Conservation (phyloP, 1,139 yeast genomes). For the Saccharomyces uvarum region DNA sequence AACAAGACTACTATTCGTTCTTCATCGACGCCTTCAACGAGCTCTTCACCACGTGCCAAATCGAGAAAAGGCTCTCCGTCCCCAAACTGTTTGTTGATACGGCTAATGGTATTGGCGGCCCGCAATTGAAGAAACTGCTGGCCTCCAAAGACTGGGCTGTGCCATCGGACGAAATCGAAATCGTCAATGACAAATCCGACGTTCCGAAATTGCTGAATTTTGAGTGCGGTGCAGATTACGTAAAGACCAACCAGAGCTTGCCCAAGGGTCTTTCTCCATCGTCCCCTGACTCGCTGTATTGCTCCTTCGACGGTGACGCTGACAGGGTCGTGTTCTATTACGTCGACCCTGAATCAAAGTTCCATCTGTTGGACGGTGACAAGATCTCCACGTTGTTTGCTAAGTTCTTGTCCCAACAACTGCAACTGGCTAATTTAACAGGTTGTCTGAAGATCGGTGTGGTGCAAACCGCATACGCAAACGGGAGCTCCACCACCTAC, state of each 20-base stretch:
- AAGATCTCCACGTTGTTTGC: conserved; percentile 84
- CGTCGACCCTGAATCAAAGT: conserved; percentile 38
- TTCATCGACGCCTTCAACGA: conserved; percentile 43
- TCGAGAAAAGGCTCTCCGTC: conserved; percentile 30
- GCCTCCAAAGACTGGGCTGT: conserved; percentile 34
- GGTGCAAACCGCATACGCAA: conserved; percentile 96
- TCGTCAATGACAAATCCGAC: conserved; percentile 55
- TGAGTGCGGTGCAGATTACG: conserved; percentile 92
- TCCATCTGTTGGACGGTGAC: conserved; percentile 85
- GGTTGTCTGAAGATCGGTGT: conserved; percentile 58
- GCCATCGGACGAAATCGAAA: conserved; percentile 36
- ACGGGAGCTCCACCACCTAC: conserved; percentile 80
- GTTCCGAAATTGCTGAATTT: conserved; percentile 57
- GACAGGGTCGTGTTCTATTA: conserved; percentile 88
- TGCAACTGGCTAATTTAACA: conserved; percentile 37
- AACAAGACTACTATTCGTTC: conserved; percentile 59
- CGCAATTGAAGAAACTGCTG: conserved; percentile 49
- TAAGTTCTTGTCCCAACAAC: conserved; percentile 50
- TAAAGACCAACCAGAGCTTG: conserved; percentile 75
- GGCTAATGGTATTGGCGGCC: conserved; percentile 95
- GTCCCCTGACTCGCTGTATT: conserved; percentile 43
- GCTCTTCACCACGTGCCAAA: conserved; percentile 35
- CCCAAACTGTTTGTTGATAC: conserved; percentile 63
- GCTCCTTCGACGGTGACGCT: conserved; percentile 96
- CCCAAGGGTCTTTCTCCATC: conserved; percentile 49